Conservation (phyloP, 768 basidiomycete genomes). For the Leccinum subgranulosum region DNA sequence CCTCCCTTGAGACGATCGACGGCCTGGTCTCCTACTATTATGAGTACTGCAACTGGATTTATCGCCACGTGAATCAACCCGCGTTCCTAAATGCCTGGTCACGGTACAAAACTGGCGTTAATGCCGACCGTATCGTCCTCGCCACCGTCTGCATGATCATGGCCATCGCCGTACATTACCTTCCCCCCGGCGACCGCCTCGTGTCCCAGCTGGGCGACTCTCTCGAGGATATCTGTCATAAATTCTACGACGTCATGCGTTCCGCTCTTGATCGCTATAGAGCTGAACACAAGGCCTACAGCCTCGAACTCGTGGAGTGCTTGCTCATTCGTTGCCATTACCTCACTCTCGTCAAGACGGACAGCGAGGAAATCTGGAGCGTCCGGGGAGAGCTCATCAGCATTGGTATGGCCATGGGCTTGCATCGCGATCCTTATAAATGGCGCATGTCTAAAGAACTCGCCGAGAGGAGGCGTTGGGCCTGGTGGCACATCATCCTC, state of each 20-base stretch:
- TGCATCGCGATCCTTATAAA: slow-evolving; percentile 83
- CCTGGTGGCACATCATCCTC: slow-evolving; percentile 87
- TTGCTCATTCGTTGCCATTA: slow-evolving; percentile 70
- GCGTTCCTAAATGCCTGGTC: slow-evolving; percentile 67
- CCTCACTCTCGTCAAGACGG: slow-evolving; percentile 66
- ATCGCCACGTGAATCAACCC: slow-evolving; percentile 68
- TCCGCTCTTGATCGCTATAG: slow-evolving; percentile 61
- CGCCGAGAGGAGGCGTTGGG: slow-evolving; percentile 80
- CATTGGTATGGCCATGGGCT: slow-evolving; percentile 77
- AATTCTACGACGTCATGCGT: slow-evolving; percentile 69
- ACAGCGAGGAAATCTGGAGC: slow-evolving; percentile 80
- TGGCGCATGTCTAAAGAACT: slow-evolving; percentile 67
- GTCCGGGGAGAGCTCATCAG: slow-evolving; percentile 70
- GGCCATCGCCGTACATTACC: slow-evolving; percentile 69
- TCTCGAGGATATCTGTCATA: slow-evolving; percentile 58
- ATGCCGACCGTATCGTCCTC: slow-evolving; percentile 64
- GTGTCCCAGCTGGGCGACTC: slow-evolving; percentile 50
- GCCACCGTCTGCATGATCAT: slow-evolving; percentile 74
- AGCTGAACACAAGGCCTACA: slow-evolving; percentile 56
- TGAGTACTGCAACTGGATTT: slow-evolving; percentile 86
- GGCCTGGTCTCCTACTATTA: slow-evolving; percentile 75
- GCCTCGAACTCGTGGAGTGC: slow-evolving; percentile 74
- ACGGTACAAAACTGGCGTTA: slow-evolving; percentile 65
- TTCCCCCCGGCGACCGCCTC: slow-evolving; percentile 62
- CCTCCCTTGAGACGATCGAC: slow-evolving; percentile 66